A percentile compares a stretch with the other conserved stretches of the same genome.
These are phyloP conservation scores for Erigeron canadensis DNA, from an alignment of 129 eudicot species.

Conservation along the genomic window DNA sequence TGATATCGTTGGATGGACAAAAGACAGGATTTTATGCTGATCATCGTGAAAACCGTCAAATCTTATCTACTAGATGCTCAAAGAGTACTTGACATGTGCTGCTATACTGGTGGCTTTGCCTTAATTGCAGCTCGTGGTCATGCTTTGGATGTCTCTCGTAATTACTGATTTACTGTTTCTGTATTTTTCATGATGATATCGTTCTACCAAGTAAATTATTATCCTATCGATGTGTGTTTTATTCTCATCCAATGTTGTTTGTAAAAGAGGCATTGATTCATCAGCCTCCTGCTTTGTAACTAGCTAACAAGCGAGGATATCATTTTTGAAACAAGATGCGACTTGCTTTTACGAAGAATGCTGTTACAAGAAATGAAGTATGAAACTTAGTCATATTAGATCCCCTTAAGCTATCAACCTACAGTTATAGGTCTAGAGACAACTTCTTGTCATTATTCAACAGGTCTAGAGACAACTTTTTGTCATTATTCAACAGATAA, in stretches of 20 bases:
- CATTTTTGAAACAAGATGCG: conserved; percentile 51
- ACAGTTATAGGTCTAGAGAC: too few relatives aligned
- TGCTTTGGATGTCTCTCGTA: conserved; percentile 85
- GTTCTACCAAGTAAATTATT: not conserved
- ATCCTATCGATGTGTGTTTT: not conserved
- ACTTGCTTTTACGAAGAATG: too few relatives aligned
- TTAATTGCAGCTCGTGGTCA: conserved; percentile 82
- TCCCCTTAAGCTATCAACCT: too few relatives aligned
- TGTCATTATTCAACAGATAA: too few relatives aligned
- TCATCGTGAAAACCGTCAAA: conserved; percentile 93
- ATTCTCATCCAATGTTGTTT: not conserved
- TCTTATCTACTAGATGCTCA: conserved; percentile 55
- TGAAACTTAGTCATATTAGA: too few relatives aligned
- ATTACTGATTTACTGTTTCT: not conserved
- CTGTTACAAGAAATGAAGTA: too few relatives aligned
- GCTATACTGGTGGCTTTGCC: conserved; percentile 96
- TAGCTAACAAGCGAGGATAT: conserved; percentile 63
- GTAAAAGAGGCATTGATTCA: conserved; percentile 72
- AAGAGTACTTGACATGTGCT: conserved; percentile 87
- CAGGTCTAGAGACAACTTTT: too few relatives aligned
- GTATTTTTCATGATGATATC: not conserved
- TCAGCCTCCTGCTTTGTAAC: conserved; percentile 81
- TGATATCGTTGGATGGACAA: conserved; percentile 89
- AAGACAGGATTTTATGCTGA: conserved; percentile 99
- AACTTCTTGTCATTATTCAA: too few relatives aligned